These are phyloP conservation scores for Backusella psychrophila DNA, from an alignment of 192 early-diverging fungal genomes.

Conservation along the genomic window DNA sequence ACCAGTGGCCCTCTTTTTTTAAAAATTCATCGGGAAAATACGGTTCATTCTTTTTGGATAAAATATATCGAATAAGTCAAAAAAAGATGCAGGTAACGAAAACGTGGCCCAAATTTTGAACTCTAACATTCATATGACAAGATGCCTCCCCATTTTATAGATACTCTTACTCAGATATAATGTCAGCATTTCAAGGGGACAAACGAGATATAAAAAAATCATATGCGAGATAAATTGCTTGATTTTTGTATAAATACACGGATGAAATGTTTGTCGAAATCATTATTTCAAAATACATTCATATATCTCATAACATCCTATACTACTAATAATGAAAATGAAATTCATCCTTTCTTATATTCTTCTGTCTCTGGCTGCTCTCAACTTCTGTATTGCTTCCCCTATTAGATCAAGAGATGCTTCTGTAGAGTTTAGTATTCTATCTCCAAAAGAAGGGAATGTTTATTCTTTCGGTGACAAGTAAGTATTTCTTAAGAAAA, in stretches of 20 bases:
- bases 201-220: neutral
- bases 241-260: neutral
- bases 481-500: neutral
- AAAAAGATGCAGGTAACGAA: neutral
- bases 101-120: neutral
- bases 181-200: neutral
- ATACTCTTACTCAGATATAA: conserved; percentile 1
- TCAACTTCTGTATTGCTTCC: neutral
- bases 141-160: neutral
- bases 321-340: neutral
- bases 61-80: neutral
- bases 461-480: neutral
- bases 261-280: neutral
- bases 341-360: neutral
- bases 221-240: neutral
- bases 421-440: neutral
- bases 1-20: neutral
- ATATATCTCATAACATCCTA: neutral
- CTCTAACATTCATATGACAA: neutral
- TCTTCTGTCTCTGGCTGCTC: neutral
- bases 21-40: neutral
- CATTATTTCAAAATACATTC: neutral
- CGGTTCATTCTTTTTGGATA: neutral
- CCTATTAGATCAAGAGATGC: neutral
- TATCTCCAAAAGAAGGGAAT: neutral